Percentiles rank a stretch among this genome's conserved stretches.
These are phyloP conservation scores for Apiotrichum domesticum DNA, from an alignment of 1,284 basidiomycete genomes.

Conservation along the genomic window DNA sequence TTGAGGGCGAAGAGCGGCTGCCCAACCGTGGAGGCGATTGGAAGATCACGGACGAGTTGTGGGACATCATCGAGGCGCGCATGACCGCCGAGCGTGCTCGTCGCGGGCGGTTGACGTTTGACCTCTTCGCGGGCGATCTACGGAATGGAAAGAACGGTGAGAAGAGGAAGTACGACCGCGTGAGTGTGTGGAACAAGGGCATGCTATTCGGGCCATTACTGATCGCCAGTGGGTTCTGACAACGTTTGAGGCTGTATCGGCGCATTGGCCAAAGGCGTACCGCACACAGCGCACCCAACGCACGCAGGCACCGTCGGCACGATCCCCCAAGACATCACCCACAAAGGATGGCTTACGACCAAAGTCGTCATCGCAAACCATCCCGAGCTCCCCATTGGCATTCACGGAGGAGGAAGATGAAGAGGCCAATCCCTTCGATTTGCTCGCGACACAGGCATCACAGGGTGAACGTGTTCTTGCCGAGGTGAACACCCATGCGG, in stretches of 20 bases:
- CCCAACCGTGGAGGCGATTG: slow-evolving; percentile 45
- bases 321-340: too few relatives aligned
- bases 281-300: slow-evolving; percentile 22
- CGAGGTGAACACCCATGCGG: slow-evolving; percentile 39
- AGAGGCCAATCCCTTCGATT: slow-evolving; percentile 33
- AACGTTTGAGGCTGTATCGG: slow-evolving; percentile 69
- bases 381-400: neutral
- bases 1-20: slow-evolving; percentile 20
- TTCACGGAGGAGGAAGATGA: slow-evolving; percentile 19
- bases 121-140: slow-evolving; percentile 31
- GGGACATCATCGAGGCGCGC: slow-evolving; percentile 39
- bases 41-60: slow-evolving; percentile 40
- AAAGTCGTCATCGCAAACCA: slow-evolving; percentile 19
- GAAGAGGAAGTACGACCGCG: slow-evolving; percentile 48
- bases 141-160: slow-evolving; percentile 30
- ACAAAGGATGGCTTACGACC: neutral
- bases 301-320: slow-evolving; percentile 13
- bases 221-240: slow-evolving; percentile 63
- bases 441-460: slow-evolving; percentile 33
- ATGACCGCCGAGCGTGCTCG: slow-evolving; percentile 47
- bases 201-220: too few relatives aligned
- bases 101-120: slow-evolving; percentile 31
- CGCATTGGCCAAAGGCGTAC: slow-evolving; percentile 39
- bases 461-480: slow-evolving; percentile 28
- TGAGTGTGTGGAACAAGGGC: slow-evolving; percentile 13